Evolutionary conservation across 768 basidiomycete species (phyloP).

Genomic region (Boletales sp.): DNA sequence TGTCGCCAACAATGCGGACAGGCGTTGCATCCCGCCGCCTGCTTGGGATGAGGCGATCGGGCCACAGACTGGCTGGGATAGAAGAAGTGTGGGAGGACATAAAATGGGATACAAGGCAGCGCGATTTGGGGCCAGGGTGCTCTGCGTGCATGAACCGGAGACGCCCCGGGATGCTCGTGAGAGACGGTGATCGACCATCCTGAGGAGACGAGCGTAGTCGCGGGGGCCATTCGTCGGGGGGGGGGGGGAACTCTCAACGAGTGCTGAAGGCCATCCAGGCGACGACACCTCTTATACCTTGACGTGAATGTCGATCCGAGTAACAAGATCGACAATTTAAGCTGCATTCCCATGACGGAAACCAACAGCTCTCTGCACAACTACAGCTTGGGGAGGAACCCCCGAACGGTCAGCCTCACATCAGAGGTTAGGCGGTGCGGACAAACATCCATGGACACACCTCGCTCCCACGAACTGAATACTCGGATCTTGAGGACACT

Average conservation of each 20-base stretch:
- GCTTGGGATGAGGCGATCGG: background rate
- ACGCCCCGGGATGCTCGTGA: background rate
- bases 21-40: background rate
- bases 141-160: too few species aligned
- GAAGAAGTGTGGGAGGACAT: background rate
- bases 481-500: background rate
- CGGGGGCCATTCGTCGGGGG: conserved; percentile 1
- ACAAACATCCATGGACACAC: too few species aligned
- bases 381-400: too few species aligned
- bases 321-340: too few species aligned
- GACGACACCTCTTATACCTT: background rate
- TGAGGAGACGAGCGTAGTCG: background rate
- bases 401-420: too few species aligned
- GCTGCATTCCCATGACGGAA: too few species aligned
- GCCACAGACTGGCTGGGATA: background rate
- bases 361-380: too few species aligned
- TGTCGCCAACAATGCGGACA: conserved; percentile 18
- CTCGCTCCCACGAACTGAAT: background rate
- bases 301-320: too few species aligned
- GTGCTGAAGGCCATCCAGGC: background rate
- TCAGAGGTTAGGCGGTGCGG: too few species aligned
- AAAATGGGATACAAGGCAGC: background rate
- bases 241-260: background rate
- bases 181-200: background rate
- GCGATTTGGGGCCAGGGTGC: background rate